These are phyloP conservation scores for Cucurbitaria berberidis DNA, from an alignment of 2,329 filamentous ascomycete genomes.

Conservation along the genomic window DNA sequence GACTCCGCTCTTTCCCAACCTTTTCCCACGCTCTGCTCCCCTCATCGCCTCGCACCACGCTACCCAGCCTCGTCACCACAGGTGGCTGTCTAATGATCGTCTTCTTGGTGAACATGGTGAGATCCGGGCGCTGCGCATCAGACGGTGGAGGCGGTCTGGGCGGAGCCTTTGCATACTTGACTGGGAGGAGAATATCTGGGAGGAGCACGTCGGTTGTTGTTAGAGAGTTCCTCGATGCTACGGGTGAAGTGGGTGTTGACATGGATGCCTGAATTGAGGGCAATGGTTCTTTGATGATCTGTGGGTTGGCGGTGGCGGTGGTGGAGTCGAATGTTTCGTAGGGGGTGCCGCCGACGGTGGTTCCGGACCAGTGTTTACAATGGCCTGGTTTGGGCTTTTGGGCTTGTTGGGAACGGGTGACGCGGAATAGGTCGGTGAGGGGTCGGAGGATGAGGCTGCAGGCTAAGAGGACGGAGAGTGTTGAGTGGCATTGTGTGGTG, in stretches of 20 bases:
- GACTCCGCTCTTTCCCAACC: background rate
- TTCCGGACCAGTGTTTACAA: constrained; percentile 26
- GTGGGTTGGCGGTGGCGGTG: constrained; percentile 3
- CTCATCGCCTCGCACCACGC: background rate
- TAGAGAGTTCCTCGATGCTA: constrained; percentile 1
- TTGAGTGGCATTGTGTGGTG: constrained; percentile 30
- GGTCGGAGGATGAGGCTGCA: constrained; percentile 30
- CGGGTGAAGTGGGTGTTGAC: constrained; percentile 14
- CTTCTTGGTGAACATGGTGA: constrained; percentile 25
- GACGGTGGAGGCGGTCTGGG: constrained; percentile 27
- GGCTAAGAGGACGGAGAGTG: constrained; percentile 29
- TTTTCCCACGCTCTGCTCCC: background rate
- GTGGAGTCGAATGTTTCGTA: constrained; percentile 20
- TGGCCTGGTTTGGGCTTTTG: constrained; percentile 7
- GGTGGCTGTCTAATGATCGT: constrained; percentile 11
- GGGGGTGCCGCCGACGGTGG: constrained; percentile 28
- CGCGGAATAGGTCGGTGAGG: constrained; percentile 16
- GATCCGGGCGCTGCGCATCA: constrained; percentile 27
- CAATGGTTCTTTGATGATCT: constrained; percentile 18
- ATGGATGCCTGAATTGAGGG: constrained; percentile 25
- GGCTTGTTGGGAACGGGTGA: constrained; percentile 8
- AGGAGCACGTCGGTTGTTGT: constrained; percentile 11
- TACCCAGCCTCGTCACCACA: constrained; percentile 12
- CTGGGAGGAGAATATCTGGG: constrained; percentile 19
- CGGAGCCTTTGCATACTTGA: constrained; percentile 16